phyloP scores from a whole-genome alignment of 2,329 filamentous ascomycete species.

The Epichloe uncinata region DNA sequence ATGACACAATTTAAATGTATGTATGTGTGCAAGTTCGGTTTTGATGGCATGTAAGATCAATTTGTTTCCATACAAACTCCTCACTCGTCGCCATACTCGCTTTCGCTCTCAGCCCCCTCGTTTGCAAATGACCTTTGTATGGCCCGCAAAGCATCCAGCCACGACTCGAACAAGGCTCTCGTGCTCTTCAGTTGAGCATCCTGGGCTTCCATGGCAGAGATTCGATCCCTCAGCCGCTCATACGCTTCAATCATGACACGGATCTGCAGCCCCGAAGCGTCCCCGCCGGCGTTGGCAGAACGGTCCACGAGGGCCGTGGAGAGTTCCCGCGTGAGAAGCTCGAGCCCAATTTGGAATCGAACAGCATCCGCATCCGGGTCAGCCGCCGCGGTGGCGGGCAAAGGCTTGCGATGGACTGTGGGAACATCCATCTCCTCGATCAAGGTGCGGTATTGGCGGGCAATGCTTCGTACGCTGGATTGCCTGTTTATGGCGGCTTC shows the following conservation, averaged over 20 bases:
- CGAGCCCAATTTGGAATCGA: constrained; percentile 36
- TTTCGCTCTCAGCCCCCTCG: constrained; percentile 13
- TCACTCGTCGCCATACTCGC: constrained; percentile 16
- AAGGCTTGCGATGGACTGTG: constrained; percentile 13
- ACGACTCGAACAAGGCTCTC: constrained; percentile 32
- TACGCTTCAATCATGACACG: constrained; percentile 48
- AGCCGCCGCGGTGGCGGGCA: not conserved
- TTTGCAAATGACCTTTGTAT: constrained; percentile 26
- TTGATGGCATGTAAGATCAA: too few species aligned
- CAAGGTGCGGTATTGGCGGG: constrained; percentile 36
- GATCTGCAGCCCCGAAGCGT: constrained; percentile 35
- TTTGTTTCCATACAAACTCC: not conserved
- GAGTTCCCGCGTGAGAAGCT: constrained; percentile 37
- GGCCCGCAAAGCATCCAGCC: constrained; percentile 34
- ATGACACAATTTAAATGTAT: too few species aligned
- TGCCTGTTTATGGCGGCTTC: constrained; percentile 18
- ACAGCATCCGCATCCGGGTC: constrained; percentile 24
- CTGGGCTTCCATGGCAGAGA: constrained; percentile 21
- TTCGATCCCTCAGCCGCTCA: constrained; percentile 35
- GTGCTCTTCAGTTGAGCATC: constrained; percentile 19
- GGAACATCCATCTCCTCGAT: constrained; percentile 24
- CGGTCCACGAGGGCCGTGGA: constrained; percentile 25
- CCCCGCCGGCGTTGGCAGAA: constrained; percentile 12
- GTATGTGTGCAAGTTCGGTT: too few species aligned
- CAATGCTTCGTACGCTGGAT: constrained; percentile 33